Base-by-base conservation (phyloP, 2,329 filamentous ascomycete genomes). In the Colletotrichum zoysiae region DNA sequence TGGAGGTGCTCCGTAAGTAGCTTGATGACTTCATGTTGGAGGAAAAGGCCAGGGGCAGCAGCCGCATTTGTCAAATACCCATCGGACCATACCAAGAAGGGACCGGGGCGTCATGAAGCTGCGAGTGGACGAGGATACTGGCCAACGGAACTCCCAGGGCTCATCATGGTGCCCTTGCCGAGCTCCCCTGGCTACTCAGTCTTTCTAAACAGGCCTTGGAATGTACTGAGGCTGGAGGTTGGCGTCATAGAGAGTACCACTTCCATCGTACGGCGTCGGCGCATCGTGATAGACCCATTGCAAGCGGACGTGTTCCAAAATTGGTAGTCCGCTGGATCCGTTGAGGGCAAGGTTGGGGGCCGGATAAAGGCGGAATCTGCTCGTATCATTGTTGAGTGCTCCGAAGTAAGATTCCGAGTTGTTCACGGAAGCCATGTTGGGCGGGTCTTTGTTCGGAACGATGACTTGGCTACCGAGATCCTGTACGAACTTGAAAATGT, bases 261-360 rank as follows among this genome's bases (percentile, higher is more conserved):
- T 84, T 0, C 84, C 84, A 75, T 86, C 83, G 71, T 87, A 86
- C 0, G 85, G 85, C 0, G 82, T 85, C 33, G 79, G 70, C 4
- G 76, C 75, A 1, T 74, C 74, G 5, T 74, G 65, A 4, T 71
- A 67, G 33, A 75, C 64, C 83, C 83, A 84, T 9, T 75, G 69
- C 5, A 76, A 58, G 30, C 76, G 76, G 14, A 85, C 78, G 0
- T 44, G 67, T 1, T 80, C 76, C 56, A 83, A 77, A 2, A 86
- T 77, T 0, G 80, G 80, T n/a, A 80, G 73, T 0, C 83, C 84
- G 14, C 84, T 82, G 1, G 84, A 83, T 7, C 85, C 85, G 5
- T 78, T 77, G 6, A 87, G 77, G 64, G 82, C 77, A 20, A 82
- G 68, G 66, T 86, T 86, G 12, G 84, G 84, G 16, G 79, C 71